phyloP scores from a whole-genome alignment of 2,329 filamentous ascomycete species.

The Fusarium sp. region DNA sequence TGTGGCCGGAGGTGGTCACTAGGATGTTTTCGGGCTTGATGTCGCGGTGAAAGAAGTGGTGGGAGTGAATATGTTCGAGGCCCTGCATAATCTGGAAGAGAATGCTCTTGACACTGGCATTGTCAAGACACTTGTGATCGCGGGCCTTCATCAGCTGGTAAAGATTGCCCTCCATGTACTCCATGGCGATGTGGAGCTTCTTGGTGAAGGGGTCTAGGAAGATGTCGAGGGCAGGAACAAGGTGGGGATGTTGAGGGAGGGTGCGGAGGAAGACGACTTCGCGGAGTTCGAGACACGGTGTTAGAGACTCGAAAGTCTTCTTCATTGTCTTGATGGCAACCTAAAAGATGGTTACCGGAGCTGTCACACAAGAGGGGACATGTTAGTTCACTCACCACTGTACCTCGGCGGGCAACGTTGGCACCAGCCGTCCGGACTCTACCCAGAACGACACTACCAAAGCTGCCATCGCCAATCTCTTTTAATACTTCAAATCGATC shows the following conservation, averaged over 20 bases:
- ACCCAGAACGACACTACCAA: conserved; percentile 92
- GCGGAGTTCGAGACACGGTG: conserved; percentile 88
- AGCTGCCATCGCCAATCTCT: conserved; percentile 98
- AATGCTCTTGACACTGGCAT: conserved; percentile 94
- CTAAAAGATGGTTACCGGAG: conserved; percentile 57
- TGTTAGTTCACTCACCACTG: conserved; percentile 73
- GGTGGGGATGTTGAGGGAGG: conserved; percentile 84
- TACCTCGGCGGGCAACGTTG: conserved; percentile 86
- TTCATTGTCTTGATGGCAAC: conserved; percentile 99
- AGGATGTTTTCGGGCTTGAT: conserved; percentile 99
- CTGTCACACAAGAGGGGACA: conserved; percentile 23
- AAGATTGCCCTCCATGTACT: conserved; percentile 99
- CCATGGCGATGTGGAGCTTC: conserved; percentile 98
- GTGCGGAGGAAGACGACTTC: conserved; percentile 97
- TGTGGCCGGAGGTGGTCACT: conserved; percentile 87
- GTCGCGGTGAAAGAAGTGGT: conserved; percentile 98
- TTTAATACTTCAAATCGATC: conserved; percentile 97
- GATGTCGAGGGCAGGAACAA: conserved; percentile 97
- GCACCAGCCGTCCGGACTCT: conserved; percentile 91
- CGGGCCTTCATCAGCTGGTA: conserved; percentile 99
- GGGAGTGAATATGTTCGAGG: conserved; percentile 95
- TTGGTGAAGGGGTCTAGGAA: conserved; percentile 96
- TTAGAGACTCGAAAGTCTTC: conserved; percentile 95
- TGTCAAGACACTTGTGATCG: conserved; percentile 93
- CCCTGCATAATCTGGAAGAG: conserved; percentile 96